phyloP scores from a whole-genome alignment of 2,329 filamentous ascomycete species.

The Polychaeton citri region DNA sequence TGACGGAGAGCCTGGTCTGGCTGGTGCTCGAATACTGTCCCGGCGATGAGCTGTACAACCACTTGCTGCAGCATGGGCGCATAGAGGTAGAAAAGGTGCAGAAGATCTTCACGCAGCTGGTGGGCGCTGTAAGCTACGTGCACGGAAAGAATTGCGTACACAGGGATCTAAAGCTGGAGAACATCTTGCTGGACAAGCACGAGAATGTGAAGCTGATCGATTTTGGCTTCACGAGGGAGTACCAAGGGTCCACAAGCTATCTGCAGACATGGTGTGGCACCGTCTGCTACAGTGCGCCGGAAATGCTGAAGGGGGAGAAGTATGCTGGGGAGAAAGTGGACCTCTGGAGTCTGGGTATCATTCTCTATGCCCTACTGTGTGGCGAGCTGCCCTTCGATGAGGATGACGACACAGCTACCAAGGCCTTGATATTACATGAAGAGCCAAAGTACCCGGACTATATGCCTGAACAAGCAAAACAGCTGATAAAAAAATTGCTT shows the following conservation, averaged over 20 bases:
- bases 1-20: conserved; percentile 91
- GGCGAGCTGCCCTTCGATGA: conserved; percentile 92
- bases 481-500: conserved; percentile 65
- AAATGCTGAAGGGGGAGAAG: conserved; percentile 97
- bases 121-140: conserved; percentile 89
- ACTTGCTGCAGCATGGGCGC: conserved; percentile 75
- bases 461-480: conserved; percentile 62
- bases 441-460: conserved; percentile 77
- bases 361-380: conserved; percentile 68
- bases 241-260: conserved; percentile 88
- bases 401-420: conserved; percentile 82
- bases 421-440: conserved; percentile 68
- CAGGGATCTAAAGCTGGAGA: conserved; percentile 90
- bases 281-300: conserved; percentile 91
- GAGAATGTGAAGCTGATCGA: conserved; percentile 97
- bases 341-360: conserved; percentile 82
- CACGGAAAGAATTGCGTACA: conserved; percentile 93
- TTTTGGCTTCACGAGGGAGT: conserved; percentile 95
- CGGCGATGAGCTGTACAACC: conserved; percentile 93
- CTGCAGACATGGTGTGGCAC: conserved; percentile 96
- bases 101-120: conserved; percentile 89
- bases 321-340: conserved; percentile 97
- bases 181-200: conserved; percentile 89
- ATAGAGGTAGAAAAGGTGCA: conserved; percentile 78
- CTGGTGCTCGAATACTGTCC: conserved; percentile 93